These are phyloP conservation scores for Xylaria sp. DNA, from an alignment of 2,329 filamentous ascomycete genomes.

Conservation along the genomic window DNA sequence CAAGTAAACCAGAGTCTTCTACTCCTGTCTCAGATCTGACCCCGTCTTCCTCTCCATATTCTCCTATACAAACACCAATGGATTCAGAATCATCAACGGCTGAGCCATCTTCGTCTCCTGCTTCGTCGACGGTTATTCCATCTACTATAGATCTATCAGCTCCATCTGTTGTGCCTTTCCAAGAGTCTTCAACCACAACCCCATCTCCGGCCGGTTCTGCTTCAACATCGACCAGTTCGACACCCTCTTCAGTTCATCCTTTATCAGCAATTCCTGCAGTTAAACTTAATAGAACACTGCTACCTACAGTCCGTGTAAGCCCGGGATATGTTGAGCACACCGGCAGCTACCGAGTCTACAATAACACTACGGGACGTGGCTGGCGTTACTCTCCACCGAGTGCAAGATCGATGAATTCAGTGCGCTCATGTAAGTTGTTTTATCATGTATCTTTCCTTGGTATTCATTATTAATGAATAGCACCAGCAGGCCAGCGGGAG, in stretches of 20 bases:
- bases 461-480: neutral
- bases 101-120: neutral
- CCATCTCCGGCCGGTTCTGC: neutral
- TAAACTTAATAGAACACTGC: neutral
- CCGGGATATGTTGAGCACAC: constrained; percentile 16
- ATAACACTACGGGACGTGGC: constrained; percentile 14
- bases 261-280: neutral
- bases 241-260: neutral
- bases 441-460: neutral
- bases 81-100: neutral
- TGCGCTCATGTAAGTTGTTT: neutral
- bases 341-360: constrained; percentile 8
- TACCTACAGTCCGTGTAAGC: constrained; percentile 10
- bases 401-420: neutral
- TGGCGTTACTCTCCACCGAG: neutral
- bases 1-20: neutral
- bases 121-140: neutral
- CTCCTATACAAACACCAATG: neutral
- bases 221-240: neutral
- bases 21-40: no score
- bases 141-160: neutral
- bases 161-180: neutral
- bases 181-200: neutral
- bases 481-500: neutral
- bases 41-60: neutral